phyloP scores from a whole-genome alignment of 371 early-diverging fungal species.

The Mortierella sp. region DNA sequence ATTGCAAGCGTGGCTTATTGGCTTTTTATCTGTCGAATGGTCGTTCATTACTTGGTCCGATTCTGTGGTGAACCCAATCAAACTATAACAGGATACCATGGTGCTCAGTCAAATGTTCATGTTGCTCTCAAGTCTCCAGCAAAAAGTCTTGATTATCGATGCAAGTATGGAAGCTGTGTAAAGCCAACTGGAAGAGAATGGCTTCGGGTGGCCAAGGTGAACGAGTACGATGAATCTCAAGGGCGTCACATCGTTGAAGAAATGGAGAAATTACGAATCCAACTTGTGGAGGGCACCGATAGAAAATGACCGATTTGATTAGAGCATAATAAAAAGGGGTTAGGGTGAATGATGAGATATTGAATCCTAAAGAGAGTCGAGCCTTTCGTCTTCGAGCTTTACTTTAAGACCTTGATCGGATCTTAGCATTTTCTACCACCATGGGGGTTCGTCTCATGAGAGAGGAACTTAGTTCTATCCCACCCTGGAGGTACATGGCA shows the following conservation, averaged over 20 bases:
- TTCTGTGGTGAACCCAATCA: slow-evolving; percentile 64
- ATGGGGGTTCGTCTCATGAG: too few relatives aligned
- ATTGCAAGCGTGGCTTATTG: slow-evolving; percentile 67
- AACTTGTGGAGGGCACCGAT: too few relatives aligned
- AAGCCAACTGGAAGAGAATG: slow-evolving; percentile 15
- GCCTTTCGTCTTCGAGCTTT: too few relatives aligned
- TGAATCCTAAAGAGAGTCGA: too few relatives aligned
- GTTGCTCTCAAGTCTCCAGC: slow-evolving; percentile 57
- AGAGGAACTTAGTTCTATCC: too few relatives aligned
- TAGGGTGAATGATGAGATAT: too few relatives aligned
- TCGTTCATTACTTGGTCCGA: slow-evolving; percentile 62
- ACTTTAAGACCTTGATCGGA: too few relatives aligned
- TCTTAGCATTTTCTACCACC: too few relatives aligned
- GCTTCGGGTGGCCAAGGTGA: slow-evolving; percentile 26
- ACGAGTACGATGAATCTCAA: slow-evolving; percentile 36
- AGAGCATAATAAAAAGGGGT: too few relatives aligned
- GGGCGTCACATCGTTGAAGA: slow-evolving; percentile 21
- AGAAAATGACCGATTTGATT: too few relatives aligned
- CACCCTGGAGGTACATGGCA: too few relatives aligned
- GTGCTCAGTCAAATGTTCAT: slow-evolving; percentile 61
- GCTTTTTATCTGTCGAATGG: slow-evolving; percentile 54
- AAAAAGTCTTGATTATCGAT: slow-evolving; percentile 49
- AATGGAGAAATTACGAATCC: slow-evolving; percentile 28
- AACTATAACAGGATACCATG: slow-evolving; percentile 68
- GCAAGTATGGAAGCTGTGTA: slow-evolving; percentile 32